phyloP scores from a whole-genome alignment of 208 protist genomes.

The Leishmania gerbilli region DNA sequence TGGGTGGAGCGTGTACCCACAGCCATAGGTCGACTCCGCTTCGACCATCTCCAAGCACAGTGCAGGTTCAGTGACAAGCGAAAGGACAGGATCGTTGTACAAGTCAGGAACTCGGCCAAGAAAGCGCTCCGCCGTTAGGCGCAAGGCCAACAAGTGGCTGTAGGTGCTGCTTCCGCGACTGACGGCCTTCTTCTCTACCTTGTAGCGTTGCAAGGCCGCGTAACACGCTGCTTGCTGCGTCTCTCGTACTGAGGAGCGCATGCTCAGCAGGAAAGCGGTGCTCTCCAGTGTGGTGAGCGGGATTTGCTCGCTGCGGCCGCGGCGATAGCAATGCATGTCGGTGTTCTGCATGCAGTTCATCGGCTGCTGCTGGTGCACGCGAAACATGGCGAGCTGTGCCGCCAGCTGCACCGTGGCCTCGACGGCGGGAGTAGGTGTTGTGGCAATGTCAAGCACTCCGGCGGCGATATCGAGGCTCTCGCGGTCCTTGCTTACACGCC shows the following conservation, averaged over 20 bases:
- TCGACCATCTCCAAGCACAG: slow-evolving; percentile 22
- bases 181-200: not conserved
- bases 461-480: slow-evolving; percentile 53
- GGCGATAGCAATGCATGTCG: slow-evolving; percentile 62
- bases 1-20: slow-evolving; percentile 24
- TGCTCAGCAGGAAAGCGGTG: slow-evolving; percentile 55
- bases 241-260: slow-evolving; percentile 11
- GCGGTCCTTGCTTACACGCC: slow-evolving; percentile 36
- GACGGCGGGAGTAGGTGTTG: not conserved
- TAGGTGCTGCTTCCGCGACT: slow-evolving; percentile 11
- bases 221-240: slow-evolving; percentile 12
- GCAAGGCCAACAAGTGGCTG: slow-evolving; percentile 24
- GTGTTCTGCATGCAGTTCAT: slow-evolving; percentile 53
- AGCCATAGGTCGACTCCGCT: slow-evolving; percentile 13
- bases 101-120: slow-evolving; percentile 22
- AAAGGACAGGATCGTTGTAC: slow-evolving; percentile 19
- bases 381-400: slow-evolving; percentile 82
- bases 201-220: slow-evolving; percentile 17
- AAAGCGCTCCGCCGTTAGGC: slow-evolving; percentile 30
- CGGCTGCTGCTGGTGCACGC: slow-evolving; percentile 57
- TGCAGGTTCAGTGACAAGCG: not conserved
- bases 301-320: slow-evolving; percentile 67
- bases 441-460: slow-evolving; percentile 36
- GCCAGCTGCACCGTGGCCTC: slow-evolving; percentile 24
- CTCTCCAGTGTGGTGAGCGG: slow-evolving; percentile 54